Base-by-base conservation (phyloP, 768 basidiomycete species). In the Mrakia gelida region DNA sequence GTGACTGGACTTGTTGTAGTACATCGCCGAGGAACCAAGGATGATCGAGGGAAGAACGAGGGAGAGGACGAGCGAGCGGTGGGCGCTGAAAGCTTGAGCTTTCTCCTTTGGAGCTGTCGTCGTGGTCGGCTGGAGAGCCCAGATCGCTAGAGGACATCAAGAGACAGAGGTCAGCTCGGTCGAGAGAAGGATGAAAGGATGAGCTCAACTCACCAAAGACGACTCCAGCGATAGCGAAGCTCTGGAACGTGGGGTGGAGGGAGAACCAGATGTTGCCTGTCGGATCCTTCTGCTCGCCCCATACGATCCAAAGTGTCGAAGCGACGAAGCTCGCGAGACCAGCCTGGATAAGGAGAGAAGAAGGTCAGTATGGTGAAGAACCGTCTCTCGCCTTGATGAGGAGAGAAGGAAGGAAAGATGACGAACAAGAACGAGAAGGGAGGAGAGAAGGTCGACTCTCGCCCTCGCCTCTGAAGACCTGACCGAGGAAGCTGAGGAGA, bases 1-100 rank as follows among this genome's bases (percentile, higher is more conserved):
- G 41, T 76, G 68, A 3, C 32, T 28, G 3, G 49, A 56, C 54
- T 76, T 76, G 70, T 76, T 76, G 68, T 71, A 76, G 56, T 59
- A 59, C 75, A 76, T 76, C 6, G 61, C 67, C 0, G 49, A 16
- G 1, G 75, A 59, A 6, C 75, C 75, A 15, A 76, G 1, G 30
- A 54, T 49, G 75, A 76, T 32, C 23, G 61, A 41, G 3, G 75
- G 75, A 18, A 76, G 68, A 30, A 63, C 63, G 30, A 54, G 45
- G 26, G 65, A 30, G 45, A 75, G 45, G 23, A 75, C 49, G 21
- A 75, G 49, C 2, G 63, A 49, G 28, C 65, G 75, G 52, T 75
- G 75, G 13, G 49, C 62, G 18, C 32, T 52, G 65, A 75, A 65
- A 0, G 62, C 75, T 52, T 56, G 45, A 45, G 75, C 75, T 54